Base-by-base conservation (phyloP, 257 asterid species). In the Primulina huaijiensis region DNA sequence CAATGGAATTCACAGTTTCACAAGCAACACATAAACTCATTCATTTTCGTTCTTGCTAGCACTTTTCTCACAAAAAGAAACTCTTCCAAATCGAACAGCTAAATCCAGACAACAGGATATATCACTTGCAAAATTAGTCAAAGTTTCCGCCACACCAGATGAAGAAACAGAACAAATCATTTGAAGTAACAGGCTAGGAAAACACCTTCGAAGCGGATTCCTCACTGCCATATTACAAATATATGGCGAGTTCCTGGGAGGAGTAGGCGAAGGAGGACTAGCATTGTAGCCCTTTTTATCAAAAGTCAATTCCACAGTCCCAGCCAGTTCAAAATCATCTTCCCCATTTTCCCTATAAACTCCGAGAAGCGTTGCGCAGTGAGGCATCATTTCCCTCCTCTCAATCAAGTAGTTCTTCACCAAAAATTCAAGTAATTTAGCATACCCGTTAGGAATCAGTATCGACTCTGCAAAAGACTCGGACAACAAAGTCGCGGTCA, bases 141-240 rank as follows among this genome's bases (percentile, higher is more conserved):
- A 52, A 71, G 6, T 46, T 46, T 33, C 34, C 1, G 58, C 37
- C 55, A 68, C 19, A 38, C 65, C 23, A 59, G 31, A 67, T 62
- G 20, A 61, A 78, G 37, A 69, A 78, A 52, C 72, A 59, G 23
- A 57, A 43, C 10, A 43, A 62, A 69, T 57, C n/a, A 1, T 12
- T 64, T 5, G 14, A 11, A 2, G 31, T 38, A 71, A 64, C 2
- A 50, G 9, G 16, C 19, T 21, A 16, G 55, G 10, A 35, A 52
- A 30, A 27, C 68, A 94, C 98, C 99, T 88, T 62, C 99, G 72
- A 19, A 94, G 85, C 7, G 83, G 81, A 86, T 83, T 87, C 73
- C 80, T 84, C 6, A 94, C 99, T 46, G 99, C 89, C 99, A 94
- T 94, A 66, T 91, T 94, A 64, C 92, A 89, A 9, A 94, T 88